Evolutionary conservation across 148 eudicot genomes (phyloP).

Genomic region (Camellia japonica): DNA sequence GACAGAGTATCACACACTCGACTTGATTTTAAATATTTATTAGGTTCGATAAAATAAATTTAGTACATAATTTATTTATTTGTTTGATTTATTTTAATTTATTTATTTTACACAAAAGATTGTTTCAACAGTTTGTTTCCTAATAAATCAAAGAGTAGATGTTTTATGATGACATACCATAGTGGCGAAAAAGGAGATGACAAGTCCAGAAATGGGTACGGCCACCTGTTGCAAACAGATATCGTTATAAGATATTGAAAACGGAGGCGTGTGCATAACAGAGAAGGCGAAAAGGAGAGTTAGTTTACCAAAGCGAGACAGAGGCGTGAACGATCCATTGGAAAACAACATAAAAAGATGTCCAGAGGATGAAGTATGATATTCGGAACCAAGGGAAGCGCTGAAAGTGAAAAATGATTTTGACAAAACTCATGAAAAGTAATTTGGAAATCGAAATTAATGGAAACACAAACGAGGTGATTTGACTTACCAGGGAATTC

Average conservation of each 20-base stretch:
- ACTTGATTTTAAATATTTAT: too few relatives aligned
- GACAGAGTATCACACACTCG: too few relatives aligned
- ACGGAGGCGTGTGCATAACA: not conserved
- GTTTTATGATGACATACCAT: constrained; percentile 49
- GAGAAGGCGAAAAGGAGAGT: constrained; percentile 11
- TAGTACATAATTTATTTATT: too few relatives aligned
- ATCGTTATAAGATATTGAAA: not conserved
- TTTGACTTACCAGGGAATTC: constrained; percentile 65
- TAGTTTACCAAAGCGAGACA: constrained; percentile 54
- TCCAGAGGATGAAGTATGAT: constrained; percentile 78
- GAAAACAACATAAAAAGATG: constrained; percentile 61
- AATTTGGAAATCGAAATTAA: not conserved
- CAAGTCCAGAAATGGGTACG: constrained; percentile 94
- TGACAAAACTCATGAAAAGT: not conserved
- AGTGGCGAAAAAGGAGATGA: constrained; percentile 73
- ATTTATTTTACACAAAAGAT: too few relatives aligned
- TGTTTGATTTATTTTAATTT: too few relatives aligned
- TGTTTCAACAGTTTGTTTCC: not conserved
- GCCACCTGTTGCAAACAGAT: constrained; percentile 67
- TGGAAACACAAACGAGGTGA: not conserved
- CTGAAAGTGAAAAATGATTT: constrained; percentile 28
- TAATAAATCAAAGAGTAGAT: not conserved
- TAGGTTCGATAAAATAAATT: too few relatives aligned
- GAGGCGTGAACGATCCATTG: constrained; percentile 85
- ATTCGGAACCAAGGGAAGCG: constrained; percentile 85